Evolutionary conservation across 2,329 filamentous ascomycete species (phyloP).

Genomic region (Periconia sp.): DNA sequence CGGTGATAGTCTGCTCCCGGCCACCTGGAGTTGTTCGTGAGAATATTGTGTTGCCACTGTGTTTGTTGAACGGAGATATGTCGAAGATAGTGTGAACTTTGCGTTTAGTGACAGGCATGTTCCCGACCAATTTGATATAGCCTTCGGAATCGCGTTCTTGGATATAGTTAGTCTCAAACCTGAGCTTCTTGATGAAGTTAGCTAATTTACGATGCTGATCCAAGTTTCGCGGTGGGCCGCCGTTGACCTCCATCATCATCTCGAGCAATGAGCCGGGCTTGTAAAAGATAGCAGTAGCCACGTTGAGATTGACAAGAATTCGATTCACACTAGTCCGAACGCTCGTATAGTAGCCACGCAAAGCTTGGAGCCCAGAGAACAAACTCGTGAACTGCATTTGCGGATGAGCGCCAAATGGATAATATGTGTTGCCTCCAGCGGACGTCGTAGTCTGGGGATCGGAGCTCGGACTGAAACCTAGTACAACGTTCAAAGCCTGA

Average conservation of each 20-base stretch:
- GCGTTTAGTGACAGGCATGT: slow-evolving; percentile 23
- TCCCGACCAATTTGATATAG: slow-evolving; percentile 21
- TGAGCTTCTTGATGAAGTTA: slow-evolving; percentile 46
- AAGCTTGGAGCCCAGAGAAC: slow-evolving; percentile 59
- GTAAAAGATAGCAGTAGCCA: slow-evolving; percentile 66
- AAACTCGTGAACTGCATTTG: slow-evolving; percentile 50
- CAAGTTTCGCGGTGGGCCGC: slow-evolving; percentile 4
- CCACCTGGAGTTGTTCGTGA: slow-evolving; percentile 16
- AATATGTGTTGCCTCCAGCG: slow-evolving; percentile 59
- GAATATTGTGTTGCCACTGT: slow-evolving; percentile 39
- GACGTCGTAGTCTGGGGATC: slow-evolving; percentile 51
- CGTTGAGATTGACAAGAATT: slow-evolving; percentile 68
- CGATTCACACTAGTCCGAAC: slow-evolving; percentile 64
- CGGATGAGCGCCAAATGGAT: slow-evolving; percentile 52
- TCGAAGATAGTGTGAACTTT: slow-evolving; percentile 48
- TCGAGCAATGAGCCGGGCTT: slow-evolving; percentile 51
- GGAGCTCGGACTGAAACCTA: slow-evolving; percentile 56
- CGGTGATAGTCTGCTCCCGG: slow-evolving; percentile 11
- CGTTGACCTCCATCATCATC: slow-evolving; percentile 30
- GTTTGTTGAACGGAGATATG: slow-evolving; percentile 40
- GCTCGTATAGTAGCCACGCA: slow-evolving; percentile 68
- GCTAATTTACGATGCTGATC: slow-evolving; percentile 17
- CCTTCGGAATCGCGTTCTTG: slow-evolving; percentile 40
- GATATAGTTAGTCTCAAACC: slow-evolving; percentile 50
- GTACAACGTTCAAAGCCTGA: slow-evolving; percentile 64